These are phyloP conservation scores for Juncus effusus DNA, from an alignment of 176 grass and related monocot genomes.

Conservation along the genomic window DNA sequence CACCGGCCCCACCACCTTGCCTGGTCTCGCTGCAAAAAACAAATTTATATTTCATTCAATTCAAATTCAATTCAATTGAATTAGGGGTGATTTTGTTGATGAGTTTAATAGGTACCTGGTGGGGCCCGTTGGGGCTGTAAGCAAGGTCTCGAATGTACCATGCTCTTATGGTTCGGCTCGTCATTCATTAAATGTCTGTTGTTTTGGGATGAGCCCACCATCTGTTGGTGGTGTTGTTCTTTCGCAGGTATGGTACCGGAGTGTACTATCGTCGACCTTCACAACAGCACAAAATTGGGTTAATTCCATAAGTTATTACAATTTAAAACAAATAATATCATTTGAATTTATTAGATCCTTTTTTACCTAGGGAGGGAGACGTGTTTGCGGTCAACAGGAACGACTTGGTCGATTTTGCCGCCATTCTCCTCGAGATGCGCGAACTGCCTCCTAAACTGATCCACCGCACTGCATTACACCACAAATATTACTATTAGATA, in stretches of 20 bases:
- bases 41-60: too few relatives aligned
- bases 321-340: neutral
- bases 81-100: neutral
- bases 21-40: conserved; percentile 58
- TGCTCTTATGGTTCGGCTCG: conserved; percentile 46
- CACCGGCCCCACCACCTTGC: conserved; percentile 68
- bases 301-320: neutral
- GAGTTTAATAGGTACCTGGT: conserved; percentile 36
- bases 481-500: conserved; percentile 12
- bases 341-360: neutral
- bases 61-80: too few relatives aligned
- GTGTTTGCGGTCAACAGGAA: conserved; percentile 84
- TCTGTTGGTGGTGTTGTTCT: conserved; percentile 45
- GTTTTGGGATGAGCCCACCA: conserved; percentile 41
- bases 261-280: conserved; percentile 91
- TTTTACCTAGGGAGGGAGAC: conserved; percentile 89
- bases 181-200: conserved; percentile 28
- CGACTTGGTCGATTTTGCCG: conserved; percentile 50
- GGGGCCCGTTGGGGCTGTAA: conserved; percentile 68
- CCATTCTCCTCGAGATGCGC: conserved; percentile 87
- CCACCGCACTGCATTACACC: conserved; percentile 64
- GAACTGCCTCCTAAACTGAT: conserved; percentile 95
- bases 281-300: conserved; percentile 17
- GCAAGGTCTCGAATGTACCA: conserved; percentile 32
- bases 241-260: conserved; percentile 58